These are phyloP conservation scores for Paracoccidioides lutzii DNA, from an alignment of 2,329 filamentous ascomycete species.

Conservation along the genomic window DNA sequence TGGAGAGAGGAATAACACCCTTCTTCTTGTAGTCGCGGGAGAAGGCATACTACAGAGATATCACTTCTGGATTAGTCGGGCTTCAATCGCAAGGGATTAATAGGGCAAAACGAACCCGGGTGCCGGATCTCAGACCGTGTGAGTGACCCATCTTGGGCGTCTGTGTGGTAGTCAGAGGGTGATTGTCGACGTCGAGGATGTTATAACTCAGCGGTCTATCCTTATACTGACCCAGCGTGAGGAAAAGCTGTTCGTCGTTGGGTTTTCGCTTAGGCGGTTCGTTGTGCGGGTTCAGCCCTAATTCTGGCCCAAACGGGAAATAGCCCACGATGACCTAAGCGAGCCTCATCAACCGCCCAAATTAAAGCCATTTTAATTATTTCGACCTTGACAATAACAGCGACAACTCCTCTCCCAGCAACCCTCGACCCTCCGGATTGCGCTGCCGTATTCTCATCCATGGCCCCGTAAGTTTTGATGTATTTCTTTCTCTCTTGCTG, in stretches of 20 bases:
- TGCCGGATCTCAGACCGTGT: constrained; percentile 74
- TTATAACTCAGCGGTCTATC: constrained; percentile 8
- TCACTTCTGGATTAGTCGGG: background rate
- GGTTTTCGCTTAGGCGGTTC: constrained; percentile 12
- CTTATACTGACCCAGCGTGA: constrained; percentile 5
- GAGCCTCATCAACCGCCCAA: constrained; percentile 7
- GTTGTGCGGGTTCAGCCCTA: constrained; percentile 13
- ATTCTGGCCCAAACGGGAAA: constrained; percentile 5
- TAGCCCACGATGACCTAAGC: constrained; percentile 8
- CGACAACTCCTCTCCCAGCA: constrained; percentile 2
- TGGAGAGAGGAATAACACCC: constrained; percentile 84
- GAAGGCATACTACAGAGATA: constrained; percentile 64
- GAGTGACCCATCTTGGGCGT: constrained; percentile 68
- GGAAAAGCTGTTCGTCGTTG: constrained; percentile 9
- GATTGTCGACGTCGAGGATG: constrained; percentile 28
- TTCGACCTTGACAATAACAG: constrained; percentile 7
- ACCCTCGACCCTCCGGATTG: constrained; percentile 17
- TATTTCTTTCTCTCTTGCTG: background rate
- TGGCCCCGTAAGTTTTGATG: constrained; percentile 31
- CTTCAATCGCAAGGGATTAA: background rate
- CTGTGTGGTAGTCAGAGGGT: constrained; percentile 31
- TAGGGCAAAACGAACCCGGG: constrained; percentile 50
- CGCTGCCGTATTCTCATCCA: constrained; percentile 25
- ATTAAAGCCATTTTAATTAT: constrained; percentile 3
- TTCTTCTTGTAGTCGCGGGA: constrained; percentile 87